Evolutionary conservation across 345 rosid species (phyloP).

Genomic region (Luvunga scandens): DNA sequence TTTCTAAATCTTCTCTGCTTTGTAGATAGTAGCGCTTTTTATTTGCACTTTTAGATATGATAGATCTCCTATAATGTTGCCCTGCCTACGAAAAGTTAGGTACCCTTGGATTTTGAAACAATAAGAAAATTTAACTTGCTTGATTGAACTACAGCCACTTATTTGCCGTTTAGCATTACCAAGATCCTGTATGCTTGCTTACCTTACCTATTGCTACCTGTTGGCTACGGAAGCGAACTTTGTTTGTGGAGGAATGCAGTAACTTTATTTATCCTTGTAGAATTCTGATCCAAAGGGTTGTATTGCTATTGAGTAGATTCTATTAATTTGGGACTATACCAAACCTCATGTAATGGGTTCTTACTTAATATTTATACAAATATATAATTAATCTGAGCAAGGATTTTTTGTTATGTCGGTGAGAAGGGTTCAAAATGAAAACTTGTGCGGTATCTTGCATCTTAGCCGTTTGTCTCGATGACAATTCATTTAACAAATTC

Average conservation of each 20-base stretch:
- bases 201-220: not conserved
- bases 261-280: not conserved
- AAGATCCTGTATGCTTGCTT: not conserved
- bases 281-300: not conserved
- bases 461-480: too few species aligned
- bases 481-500: too few species aligned
- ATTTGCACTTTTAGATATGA: not conserved
- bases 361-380: too few species aligned
- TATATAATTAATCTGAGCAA: too few species aligned
- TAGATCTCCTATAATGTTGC: not conserved
- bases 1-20: not conserved
- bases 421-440: too few species aligned
- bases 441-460: too few species aligned
- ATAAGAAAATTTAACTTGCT: not conserved
- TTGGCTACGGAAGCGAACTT: not conserved
- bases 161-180: not conserved
- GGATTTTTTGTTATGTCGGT: too few species aligned
- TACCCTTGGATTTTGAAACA: not conserved
- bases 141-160: not conserved
- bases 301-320: too few species aligned
- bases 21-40: conserved; percentile 19
- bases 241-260: not conserved
- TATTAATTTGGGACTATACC: not conserved
- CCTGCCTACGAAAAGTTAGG: not conserved
- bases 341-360: too few species aligned